Percentiles rank a stretch among this genome's conserved stretches.
These are phyloP conservation scores for Phytopythium chamaehyphon DNA, from an alignment of 352 stramenopile species.

Conservation along the genomic window DNA sequence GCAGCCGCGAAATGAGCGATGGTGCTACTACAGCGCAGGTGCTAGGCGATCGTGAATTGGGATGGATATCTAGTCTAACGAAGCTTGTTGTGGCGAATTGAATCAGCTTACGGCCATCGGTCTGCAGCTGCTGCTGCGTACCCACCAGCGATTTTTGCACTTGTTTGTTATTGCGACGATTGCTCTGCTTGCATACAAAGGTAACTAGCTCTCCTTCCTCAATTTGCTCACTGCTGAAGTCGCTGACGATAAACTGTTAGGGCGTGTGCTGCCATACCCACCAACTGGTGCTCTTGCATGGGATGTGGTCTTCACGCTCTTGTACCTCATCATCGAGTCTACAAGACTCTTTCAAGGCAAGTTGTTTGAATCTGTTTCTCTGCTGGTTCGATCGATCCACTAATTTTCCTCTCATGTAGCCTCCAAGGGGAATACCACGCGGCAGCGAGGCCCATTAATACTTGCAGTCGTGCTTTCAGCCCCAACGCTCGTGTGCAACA, in stretches of 20 bases:
- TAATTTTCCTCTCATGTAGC: slow-evolving; percentile 16
- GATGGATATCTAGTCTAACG: neutral
- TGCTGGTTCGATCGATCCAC: neutral
- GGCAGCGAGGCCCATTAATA: slow-evolving; percentile 50
- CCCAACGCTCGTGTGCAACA: slow-evolving; percentile 57
- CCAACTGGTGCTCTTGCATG: slow-evolving; percentile 44
- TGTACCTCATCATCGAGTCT: slow-evolving; percentile 58
- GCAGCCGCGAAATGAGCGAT: too few species aligned
- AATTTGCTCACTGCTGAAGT: too few species aligned
- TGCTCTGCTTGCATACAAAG: slow-evolving; percentile 74
- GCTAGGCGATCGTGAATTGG: too few species aligned
- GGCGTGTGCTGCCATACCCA: slow-evolving; percentile 41
- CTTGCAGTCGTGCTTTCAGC: slow-evolving; percentile 49
- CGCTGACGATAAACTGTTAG: too few species aligned
- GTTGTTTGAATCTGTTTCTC: neutral
- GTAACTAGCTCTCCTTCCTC: slow-evolving; percentile 13
- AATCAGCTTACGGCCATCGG: slow-evolving; percentile 36
- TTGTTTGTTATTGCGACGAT: slow-evolving; percentile 47
- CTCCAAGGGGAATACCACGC: slow-evolving; percentile 83
- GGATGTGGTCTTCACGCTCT: slow-evolving; percentile 56
- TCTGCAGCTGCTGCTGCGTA: slow-evolving; percentile 66
- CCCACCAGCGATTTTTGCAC: slow-evolving; percentile 66
- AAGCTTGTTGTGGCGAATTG: slow-evolving; percentile 1
- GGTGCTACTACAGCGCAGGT: too few species aligned
- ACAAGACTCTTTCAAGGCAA: slow-evolving; percentile 67